Evolutionary conservation across 2,329 filamentous ascomycete genomes (phyloP), one percentile per base, ranked within the genome.

Genomic region (Drechslerella dactyloides): DNA sequence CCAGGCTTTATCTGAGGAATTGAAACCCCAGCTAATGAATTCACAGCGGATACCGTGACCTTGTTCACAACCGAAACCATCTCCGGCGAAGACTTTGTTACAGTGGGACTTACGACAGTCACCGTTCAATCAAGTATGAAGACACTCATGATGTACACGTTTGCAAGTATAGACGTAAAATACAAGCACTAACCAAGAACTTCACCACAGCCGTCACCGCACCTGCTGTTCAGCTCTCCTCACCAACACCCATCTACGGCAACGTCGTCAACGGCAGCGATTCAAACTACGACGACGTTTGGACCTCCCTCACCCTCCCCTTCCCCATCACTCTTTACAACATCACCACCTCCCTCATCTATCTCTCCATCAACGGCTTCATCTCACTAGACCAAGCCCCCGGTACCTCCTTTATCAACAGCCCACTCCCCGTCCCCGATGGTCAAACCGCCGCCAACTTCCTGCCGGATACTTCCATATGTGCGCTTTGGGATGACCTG

Each of bases 331-430:
- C 33, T 37, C 23, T 72, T 2, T 72, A 72, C 42, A 61, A 65
- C 24, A 51, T 72, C 21, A 65, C 68, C 27, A 44, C 60, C 1
- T 42, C 35, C 24, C 23, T 24, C 3, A 51, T 72, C 11, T 72
- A 60, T 42, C 11, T 72, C 19, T 72, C 68, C n/a, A 37, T 72
- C 60, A 72, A 72, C 33, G 68, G 68, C 2, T 72, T 72, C 37
- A 65, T 72, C 13, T 72, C 68, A 7, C 56, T 72, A 1, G 68
- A 72, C 30, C 48, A 72, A 35, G 13, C 37, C 3, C 68, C 68
- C 10, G 54, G 56, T 8, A 72, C 60, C 10, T 72, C 68, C 2
- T 72, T 60, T 51, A 65, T 72, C 40, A 72, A 72, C 56, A 65
- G 60, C 40, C 35, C 62, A 35, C 42, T 72, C 2, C 68, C 68